Base-by-base conservation (phyloP, 768 basidiomycete species). In the Tricholoma matsutake region DNA sequence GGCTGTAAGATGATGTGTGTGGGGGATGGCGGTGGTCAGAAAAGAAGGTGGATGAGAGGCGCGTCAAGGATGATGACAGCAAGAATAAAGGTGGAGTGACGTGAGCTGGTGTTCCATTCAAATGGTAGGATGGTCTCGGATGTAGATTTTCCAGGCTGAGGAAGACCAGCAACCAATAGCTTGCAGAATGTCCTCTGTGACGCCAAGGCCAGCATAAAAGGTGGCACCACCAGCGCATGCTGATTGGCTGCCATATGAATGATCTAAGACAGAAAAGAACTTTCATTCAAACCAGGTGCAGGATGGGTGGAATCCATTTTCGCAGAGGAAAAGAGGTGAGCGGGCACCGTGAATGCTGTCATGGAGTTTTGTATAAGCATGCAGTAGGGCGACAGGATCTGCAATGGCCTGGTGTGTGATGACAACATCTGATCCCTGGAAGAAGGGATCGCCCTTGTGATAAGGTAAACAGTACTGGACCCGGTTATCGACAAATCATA, bases 141-240 rank as follows among this genome's bases (percentile, higher is more conserved):
- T 61, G 49, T 72, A 25, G 22, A 25, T 25, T 25, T 25, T 25
- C 22, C 22, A 25, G 3, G 22, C 22, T 25, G 22, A 25, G 22
- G 22, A 25, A 1, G 22, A 25, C 22, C 22, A 25, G 22, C 22
- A 25, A 25, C 22, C 22, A 25, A 72, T 29, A 68, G 69, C 64
- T 56, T 68, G 67, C 39, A 71, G 69, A 37, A 71, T 63, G 25
- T 57, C 49, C 55, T 69, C 65, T 18, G 63, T 57, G 5, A 73
- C 16, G 4, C 71, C 68, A 6, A 68, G 63, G 3, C 61, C 52
- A 0, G 67, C 69, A 53, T 67, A 70, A 37, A 64, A 72, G n/a
- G 37, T 39, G 3, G 37, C 37, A 8, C 37, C 37, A 8, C 37
- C 37, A 39, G 37, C 37, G 13, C 37, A 14, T 8, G 37, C 37